Conservation (phyloP, 1,284 basidiomycete genomes). For the Tilletia setariae region DNA sequence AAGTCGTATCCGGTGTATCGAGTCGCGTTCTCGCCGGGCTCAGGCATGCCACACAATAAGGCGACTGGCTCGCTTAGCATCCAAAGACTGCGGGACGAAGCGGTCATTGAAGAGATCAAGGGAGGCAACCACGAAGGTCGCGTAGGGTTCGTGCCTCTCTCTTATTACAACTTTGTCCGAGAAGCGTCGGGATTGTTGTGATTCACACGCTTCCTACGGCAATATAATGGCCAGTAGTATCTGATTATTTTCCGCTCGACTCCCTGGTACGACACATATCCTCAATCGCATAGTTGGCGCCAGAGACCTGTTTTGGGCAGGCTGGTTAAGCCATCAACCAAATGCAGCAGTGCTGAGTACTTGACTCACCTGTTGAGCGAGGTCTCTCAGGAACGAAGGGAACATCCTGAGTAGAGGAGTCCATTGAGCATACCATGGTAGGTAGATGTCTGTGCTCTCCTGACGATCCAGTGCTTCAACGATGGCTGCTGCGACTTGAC, state of each 20-base stretch:
- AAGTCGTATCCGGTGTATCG: slow-evolving; percentile 1
- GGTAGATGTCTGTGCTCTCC: slow-evolving; percentile 31
- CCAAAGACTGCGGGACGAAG: slow-evolving; percentile 6
- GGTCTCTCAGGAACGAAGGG: slow-evolving; percentile 24
- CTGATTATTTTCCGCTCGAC: not conserved
- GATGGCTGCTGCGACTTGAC: slow-evolving; percentile 31
- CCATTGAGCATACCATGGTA: slow-evolving; percentile 43
- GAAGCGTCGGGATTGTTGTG: not conserved
- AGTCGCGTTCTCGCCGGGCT: slow-evolving; percentile 3
- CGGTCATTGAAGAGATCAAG: slow-evolving; percentile 28
- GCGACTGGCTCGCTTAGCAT: not conserved
- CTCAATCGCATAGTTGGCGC: not conserved
- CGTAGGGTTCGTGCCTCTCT: slow-evolving; percentile 33
- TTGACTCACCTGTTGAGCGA: slow-evolving; percentile 6
- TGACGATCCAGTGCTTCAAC: slow-evolving; percentile 30
- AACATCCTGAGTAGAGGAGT: slow-evolving; percentile 33
- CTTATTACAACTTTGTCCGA: slow-evolving; percentile 34
- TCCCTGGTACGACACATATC: not conserved
- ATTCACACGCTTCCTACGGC: too few species aligned
- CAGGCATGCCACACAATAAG: not conserved
- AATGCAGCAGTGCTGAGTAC: not conserved
- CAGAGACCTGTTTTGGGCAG: not conserved
- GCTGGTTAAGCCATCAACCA: not conserved
- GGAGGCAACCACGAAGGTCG: slow-evolving; percentile 25
- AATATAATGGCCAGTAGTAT: too few species aligned